Percentiles rank a stretch among this genome's conserved stretches.
phyloP scores from a whole-genome alignment of 2,329 filamentous ascomycete species.

The Aureobasidium musti region DNA sequence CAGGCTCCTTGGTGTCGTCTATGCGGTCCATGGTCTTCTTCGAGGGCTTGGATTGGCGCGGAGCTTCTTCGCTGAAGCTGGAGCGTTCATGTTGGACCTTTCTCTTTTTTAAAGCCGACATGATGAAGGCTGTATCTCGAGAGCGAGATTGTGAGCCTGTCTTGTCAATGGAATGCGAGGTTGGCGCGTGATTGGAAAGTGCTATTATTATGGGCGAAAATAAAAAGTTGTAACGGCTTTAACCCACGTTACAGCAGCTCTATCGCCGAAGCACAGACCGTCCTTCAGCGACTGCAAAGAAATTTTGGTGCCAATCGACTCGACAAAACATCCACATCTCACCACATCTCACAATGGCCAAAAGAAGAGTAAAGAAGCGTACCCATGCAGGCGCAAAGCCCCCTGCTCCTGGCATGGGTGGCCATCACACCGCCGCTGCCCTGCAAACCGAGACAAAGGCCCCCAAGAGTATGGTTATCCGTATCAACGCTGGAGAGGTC shows the following conservation, averaged over 20 bases:
- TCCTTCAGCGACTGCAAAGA: conserved; percentile 4
- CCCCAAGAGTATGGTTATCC: conserved; percentile 98
- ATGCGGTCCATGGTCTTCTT: conserved; percentile 29
- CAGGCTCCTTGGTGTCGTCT: conserved; percentile 17
- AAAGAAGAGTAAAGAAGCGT: conserved; percentile 80
- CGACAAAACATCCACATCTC: neutral
- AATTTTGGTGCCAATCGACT: conserved; percentile 7
- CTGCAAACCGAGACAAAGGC: conserved; percentile 62
- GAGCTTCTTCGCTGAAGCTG: conserved; percentile 24
- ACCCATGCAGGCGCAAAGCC: conserved; percentile 73
- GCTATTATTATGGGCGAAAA: neutral
- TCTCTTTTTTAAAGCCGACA: conserved; percentile 49
- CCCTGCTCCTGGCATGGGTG: conserved; percentile 65
- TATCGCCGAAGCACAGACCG: conserved; percentile 10
- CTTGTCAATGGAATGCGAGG: neutral
- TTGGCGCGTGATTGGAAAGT: neutral
- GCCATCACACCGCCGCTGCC: conserved; percentile 57
- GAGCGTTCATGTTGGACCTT: conserved; percentile 41
- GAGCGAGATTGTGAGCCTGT: neutral
- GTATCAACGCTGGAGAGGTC: conserved; percentile 91
- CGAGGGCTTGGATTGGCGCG: conserved; percentile 27
- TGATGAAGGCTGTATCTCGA: conserved; percentile 31
- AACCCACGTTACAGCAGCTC: neutral
- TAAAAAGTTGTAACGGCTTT: conserved; percentile 4
- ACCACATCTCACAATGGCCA: conserved; percentile 63